Conservation (phyloP, 345 rosid genomes). For the Populus davidiana region DNA sequence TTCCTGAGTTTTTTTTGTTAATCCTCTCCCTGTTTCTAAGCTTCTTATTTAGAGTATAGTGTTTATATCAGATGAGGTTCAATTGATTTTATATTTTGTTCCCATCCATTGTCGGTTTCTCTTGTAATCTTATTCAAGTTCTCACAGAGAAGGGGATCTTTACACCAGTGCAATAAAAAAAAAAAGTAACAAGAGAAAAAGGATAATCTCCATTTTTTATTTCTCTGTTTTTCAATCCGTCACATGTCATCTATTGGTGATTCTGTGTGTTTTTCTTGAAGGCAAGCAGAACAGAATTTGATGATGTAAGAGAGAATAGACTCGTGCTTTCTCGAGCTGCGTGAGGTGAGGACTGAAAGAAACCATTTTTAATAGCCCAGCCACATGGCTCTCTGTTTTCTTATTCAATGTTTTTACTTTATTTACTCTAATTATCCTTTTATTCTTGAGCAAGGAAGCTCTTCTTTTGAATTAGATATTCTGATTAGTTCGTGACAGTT, state of each 20-base stretch:
- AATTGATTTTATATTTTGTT: background rate
- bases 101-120: background rate
- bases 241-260: background rate
- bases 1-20: background rate
- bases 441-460: no score
- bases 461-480: background rate
- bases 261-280: background rate
- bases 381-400: background rate
- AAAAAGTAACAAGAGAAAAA: background rate
- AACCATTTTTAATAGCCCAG: background rate
- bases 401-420: background rate
- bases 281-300: slow-evolving; percentile 12
- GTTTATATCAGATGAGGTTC: background rate
- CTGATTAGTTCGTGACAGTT: background rate
- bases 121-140: background rate
- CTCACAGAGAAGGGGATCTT: background rate
- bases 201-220: background rate
- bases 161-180: background rate
- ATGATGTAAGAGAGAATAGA: slow-evolving; percentile 9
- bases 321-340: slow-evolving; percentile 35
- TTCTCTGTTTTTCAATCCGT: background rate
- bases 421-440: no score
- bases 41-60: background rate
- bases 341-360: background rate
- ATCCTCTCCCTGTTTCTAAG: background rate